Evolutionary conservation across 805 yeast genomes (phyloP), one percentile per base, ranked within the genome.

Genomic region (Starmerella gropengiesseri): DNA sequence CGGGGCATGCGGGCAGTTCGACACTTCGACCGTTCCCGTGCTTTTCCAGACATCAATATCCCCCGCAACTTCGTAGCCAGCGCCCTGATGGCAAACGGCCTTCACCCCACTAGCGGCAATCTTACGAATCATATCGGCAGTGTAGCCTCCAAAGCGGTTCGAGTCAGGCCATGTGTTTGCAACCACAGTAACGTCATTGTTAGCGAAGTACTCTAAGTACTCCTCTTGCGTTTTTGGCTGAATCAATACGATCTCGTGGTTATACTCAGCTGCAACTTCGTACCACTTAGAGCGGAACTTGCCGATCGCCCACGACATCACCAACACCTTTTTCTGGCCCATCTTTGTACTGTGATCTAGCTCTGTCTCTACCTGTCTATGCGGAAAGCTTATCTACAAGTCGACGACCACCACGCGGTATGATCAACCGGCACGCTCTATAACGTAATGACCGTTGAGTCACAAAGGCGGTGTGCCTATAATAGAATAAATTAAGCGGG

Each of bases 1-100:
- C 7, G 73, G 75, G n/a, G 72, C 55, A 12, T 64, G 64, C 4
- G 76, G 78, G 22, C 73, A 73, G 54, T 75, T 71, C 2, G 76
- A 63, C 12, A 72, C 48, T 55, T 69, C 74, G 32, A 74, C 70
- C 12, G 40, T 41, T 3, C 64, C 65, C 21, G 60, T 47, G 6
- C 52, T 52, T 13, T 65, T 62, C 48, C 73, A 63, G 38, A 64
- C 67, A 11, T 59, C 56, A 13, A 69, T 67, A 45, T 72, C 74
- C 21, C 57, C 56, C 21, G 71, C 64, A 51, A 67, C 68, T 51
- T 74, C 78, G 56, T 74, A 75, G n/a, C 80, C 80, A 1, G 79
- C 78, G 39, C 78, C 77, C 50, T 62, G 65, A 51, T 73, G 71
- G 43, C 69, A 59, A 26, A 72, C 52, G 62, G 67, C 47, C 67